Evolutionary conservation across 805 yeast species (phyloP).

Genomic region (Suhomyces kilbournensis): DNA sequence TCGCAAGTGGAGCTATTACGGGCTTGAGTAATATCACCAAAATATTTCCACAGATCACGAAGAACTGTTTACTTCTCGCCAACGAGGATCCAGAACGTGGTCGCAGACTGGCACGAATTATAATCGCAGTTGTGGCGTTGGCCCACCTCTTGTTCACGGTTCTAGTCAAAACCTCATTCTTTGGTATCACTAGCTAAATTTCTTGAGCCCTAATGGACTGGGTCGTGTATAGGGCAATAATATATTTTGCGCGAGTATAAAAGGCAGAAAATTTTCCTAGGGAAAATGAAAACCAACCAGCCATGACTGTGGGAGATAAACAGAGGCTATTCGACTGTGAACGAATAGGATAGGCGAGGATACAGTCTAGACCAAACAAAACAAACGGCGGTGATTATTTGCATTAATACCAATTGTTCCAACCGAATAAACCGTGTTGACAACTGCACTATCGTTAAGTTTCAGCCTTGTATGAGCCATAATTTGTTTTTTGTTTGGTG

Average conservation of each 20-base stretch:
- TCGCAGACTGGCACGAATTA: slow-evolving; percentile 29
- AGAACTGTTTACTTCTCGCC: slow-evolving; percentile 31
- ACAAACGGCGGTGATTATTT: slow-evolving; percentile 44
- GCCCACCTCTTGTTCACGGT: slow-evolving; percentile 59
- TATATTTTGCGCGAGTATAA: slow-evolving; percentile 2
- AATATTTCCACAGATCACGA: slow-evolving; percentile 36
- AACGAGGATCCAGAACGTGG: slow-evolving; percentile 29
- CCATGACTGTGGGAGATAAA: slow-evolving; percentile 3
- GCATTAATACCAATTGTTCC: slow-evolving; percentile 57
- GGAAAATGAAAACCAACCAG: slow-evolving; percentile 1
- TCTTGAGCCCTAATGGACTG: slow-evolving; percentile 4
- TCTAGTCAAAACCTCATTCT: slow-evolving; percentile 64
- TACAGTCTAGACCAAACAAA: background rate
- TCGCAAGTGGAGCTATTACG: slow-evolving; percentile 58
- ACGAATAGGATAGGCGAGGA: slow-evolving; percentile 4
- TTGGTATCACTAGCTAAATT: slow-evolving; percentile 33
- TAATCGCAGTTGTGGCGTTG: slow-evolving; percentile 41
- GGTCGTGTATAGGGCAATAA: slow-evolving; percentile 9
- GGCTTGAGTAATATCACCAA: slow-evolving; percentile 53
- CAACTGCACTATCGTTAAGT: slow-evolving; percentile 56
- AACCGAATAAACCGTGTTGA: slow-evolving; percentile 53
- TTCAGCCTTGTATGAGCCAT: slow-evolving; percentile 61
- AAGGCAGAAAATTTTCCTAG: slow-evolving; percentile 5
- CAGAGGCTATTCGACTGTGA: slow-evolving; percentile 7
- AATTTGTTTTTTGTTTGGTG: background rate